Evolutionary conservation across 2,329 filamentous ascomycete species (phyloP).

Genomic region (Pyricularia sp.): DNA sequence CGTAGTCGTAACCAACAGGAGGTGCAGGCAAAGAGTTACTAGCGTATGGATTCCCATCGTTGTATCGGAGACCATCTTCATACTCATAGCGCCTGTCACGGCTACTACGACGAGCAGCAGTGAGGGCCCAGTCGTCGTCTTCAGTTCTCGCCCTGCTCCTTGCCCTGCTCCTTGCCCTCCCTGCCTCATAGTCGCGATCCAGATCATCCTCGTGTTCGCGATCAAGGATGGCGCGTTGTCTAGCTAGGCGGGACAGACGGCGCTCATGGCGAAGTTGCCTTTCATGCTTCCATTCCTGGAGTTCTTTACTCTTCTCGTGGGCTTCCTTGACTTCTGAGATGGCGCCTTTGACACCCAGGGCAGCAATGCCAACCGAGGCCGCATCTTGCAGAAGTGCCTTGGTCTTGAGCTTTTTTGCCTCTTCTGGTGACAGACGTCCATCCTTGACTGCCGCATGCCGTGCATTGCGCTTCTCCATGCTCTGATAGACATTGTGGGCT

Average conservation of each 20-base stretch:
- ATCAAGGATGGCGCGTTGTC: slow-evolving; percentile 5
- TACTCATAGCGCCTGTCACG: slow-evolving; percentile 13
- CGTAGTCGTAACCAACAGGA: slow-evolving; percentile 22
- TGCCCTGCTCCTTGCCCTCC: slow-evolving; percentile 14
- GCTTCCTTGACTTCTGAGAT: slow-evolving; percentile 43
- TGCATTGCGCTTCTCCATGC: slow-evolving; percentile 41
- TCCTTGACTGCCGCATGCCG: slow-evolving; percentile 40
- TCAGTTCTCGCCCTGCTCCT: slow-evolving; percentile 24
- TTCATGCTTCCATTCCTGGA: slow-evolving; percentile 34
- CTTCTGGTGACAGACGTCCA: slow-evolving; percentile 34
- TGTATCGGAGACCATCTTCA: slow-evolving; percentile 31
- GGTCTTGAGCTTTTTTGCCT: slow-evolving; percentile 43
- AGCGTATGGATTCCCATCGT: slow-evolving; percentile 33
- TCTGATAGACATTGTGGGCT: slow-evolving; percentile 43
- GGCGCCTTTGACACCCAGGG: slow-evolving; percentile 43
- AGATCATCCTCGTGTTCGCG: not conserved
- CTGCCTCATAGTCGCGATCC: slow-evolving; percentile 2
- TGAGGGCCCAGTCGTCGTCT: slow-evolving; percentile 29
- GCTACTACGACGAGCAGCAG: slow-evolving; percentile 24
- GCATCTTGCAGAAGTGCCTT: slow-evolving; percentile 44
- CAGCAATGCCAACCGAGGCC: slow-evolving; percentile 44
- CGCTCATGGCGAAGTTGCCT: slow-evolving; percentile 35
- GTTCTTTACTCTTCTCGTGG: slow-evolving; percentile 33
- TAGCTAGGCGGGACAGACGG: slow-evolving; percentile 22
- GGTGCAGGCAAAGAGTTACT: slow-evolving; percentile 26